These are phyloP conservation scores for Scenedesmus sp. DNA, from an alignment of 163 green algal genomes.

Conservation along the genomic window DNA sequence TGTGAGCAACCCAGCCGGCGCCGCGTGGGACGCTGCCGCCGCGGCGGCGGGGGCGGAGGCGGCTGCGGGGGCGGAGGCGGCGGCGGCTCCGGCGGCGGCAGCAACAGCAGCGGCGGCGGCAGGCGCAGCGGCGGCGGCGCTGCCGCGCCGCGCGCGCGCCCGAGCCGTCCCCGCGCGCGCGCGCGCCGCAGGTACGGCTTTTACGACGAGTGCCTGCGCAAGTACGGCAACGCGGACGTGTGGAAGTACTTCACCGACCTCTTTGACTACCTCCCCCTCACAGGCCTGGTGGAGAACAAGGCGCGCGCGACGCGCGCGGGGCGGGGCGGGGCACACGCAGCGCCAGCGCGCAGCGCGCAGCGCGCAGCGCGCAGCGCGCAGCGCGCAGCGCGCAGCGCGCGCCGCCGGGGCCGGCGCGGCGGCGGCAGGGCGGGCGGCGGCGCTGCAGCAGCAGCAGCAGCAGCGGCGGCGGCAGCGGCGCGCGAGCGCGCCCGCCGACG, in stretches of 20 bases:
- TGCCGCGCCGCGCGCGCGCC: neutral
- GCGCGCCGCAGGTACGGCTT: constrained; percentile 89
- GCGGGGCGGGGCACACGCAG: no score
- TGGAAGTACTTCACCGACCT: constrained; percentile 98
- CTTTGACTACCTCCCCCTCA: constrained; percentile 98
- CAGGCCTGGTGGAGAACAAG: constrained; percentile 74
- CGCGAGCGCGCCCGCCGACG: no score
- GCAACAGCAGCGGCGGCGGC: constrained; percentile 4
- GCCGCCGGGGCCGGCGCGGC: no score
- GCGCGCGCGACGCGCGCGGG: neutral
- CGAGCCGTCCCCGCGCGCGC: neutral
- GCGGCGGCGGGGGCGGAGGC: no score
- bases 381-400: no score
- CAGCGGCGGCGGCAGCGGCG: no score
- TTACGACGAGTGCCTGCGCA: constrained; percentile 99
- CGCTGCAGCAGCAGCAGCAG: no score
- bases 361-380: no score
- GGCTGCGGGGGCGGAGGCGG: no score
- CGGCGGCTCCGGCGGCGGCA: neutral
- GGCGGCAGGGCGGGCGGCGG: no score
- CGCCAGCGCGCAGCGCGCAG: no score
- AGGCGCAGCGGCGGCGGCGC: neutral
- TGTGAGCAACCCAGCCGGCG: constrained; percentile 53
- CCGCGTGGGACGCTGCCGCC: no score
- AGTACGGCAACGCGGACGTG: constrained; percentile 97